Percentiles rank a stretch among this genome's conserved stretches.
These are phyloP conservation scores for Chalaropsis ovoidea DNA, from an alignment of 2,329 filamentous ascomycete species.

Conservation along the genomic window DNA sequence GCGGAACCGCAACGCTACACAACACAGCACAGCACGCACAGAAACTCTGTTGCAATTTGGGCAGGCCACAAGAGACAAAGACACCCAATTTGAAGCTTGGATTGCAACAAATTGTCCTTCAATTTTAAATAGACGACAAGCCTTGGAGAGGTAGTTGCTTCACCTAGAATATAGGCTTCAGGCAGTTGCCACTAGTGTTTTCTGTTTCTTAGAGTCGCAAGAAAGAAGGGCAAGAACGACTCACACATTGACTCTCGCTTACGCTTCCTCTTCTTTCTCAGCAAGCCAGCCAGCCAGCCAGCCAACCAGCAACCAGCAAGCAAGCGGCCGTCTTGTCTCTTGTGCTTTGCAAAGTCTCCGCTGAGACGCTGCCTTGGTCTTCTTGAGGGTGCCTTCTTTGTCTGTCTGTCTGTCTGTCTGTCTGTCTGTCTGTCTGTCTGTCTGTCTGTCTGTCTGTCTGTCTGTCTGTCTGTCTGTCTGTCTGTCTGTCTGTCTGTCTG, in stretches of 20 bases:
- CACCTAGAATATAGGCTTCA: neutral
- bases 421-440: too few relatives aligned
- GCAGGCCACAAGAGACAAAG: neutral
- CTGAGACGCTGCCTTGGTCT: neutral
- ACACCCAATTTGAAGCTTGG: neutral
- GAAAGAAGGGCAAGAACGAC: neutral
- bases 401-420: too few relatives aligned
- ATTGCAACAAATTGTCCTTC: conserved; percentile 7
- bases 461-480: too few relatives aligned
- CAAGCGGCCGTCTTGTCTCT: neutral
- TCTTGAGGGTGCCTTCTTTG: too few relatives aligned
- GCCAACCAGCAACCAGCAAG: neutral
- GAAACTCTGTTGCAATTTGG: neutral
- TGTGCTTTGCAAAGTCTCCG: neutral
- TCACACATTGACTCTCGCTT: neutral
- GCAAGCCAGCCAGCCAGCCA: neutral
- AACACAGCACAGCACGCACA: neutral
- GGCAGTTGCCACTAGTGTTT: neutral
- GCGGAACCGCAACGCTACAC: neutral
- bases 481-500: too few relatives aligned
- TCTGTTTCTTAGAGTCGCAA: too few relatives aligned
- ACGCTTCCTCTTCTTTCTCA: neutral
- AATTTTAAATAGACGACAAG: conserved; percentile 12
- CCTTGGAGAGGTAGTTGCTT: neutral
- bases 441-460: too few relatives aligned